Evolutionary conservation across 2,329 filamentous ascomycete genomes (phyloP).

Genomic region (Sarocladium strictum): DNA sequence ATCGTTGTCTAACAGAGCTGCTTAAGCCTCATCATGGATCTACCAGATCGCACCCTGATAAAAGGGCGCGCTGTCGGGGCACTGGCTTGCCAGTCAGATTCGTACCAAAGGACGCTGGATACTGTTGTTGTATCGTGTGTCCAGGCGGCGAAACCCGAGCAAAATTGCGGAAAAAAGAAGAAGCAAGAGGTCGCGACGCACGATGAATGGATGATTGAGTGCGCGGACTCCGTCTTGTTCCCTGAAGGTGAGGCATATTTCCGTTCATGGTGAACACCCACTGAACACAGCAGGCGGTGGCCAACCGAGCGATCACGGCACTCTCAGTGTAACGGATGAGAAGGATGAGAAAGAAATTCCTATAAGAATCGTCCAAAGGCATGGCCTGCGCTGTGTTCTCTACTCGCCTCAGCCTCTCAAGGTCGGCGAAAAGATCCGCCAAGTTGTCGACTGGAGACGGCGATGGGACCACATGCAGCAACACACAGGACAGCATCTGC

Average conservation of each 20-base stretch:
- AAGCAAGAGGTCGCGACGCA: background rate
- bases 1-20: too few relatives aligned
- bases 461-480: slow-evolving; percentile 30
- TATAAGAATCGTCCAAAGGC: slow-evolving; percentile 19
- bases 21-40: too few relatives aligned
- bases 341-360: slow-evolving; percentile 13
- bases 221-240: slow-evolving; percentile 23
- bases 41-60: too few relatives aligned
- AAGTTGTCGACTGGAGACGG: slow-evolving; percentile 21
- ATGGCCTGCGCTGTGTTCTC: slow-evolving; percentile 21
- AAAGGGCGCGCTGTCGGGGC: slow-evolving; percentile 18
- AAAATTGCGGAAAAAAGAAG: slow-evolving; percentile 14
- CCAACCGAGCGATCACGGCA: slow-evolving; percentile 24
- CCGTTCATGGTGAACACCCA: background rate
- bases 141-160: slow-evolving; percentile 14
- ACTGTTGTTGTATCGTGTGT: slow-evolving; percentile 22
- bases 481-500: slow-evolving; percentile 25
- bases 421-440: slow-evolving; percentile 17
- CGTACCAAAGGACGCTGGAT: slow-evolving; percentile 20
- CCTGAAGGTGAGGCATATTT: slow-evolving; percentile 19
- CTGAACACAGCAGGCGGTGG: slow-evolving; percentile 19
- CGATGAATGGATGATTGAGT: slow-evolving; percentile 24
- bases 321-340: slow-evolving; percentile 13
- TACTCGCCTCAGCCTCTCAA: slow-evolving; percentile 16
- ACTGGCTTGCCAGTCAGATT: slow-evolving; percentile 21